A percentile compares a stretch with the other conserved stretches of the same genome.
These are phyloP conservation scores for Rhizopogon roseolus DNA, from an alignment of 768 basidiomycete genomes.

Conservation along the genomic window DNA sequence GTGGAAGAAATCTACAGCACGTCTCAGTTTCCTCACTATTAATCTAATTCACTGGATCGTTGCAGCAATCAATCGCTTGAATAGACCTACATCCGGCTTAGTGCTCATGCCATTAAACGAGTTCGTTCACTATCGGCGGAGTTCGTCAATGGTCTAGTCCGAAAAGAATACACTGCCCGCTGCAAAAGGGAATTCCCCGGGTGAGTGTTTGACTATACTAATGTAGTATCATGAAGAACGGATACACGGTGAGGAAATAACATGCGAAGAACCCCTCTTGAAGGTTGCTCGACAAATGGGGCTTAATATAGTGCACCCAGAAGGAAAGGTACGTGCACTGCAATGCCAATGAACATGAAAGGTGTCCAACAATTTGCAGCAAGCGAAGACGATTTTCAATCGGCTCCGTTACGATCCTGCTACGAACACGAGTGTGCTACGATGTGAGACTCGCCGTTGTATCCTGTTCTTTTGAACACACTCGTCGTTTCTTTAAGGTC, in stretches of 20 bases:
- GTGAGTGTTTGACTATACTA: constrained; percentile 40
- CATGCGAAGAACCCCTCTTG: constrained; percentile 81
- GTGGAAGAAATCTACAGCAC: constrained; percentile 83
- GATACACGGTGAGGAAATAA: constrained; percentile 60
- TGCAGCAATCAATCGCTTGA: constrained; percentile 88
- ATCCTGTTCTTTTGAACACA: constrained; percentile 1
- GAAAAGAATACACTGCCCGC: constrained; percentile 91
- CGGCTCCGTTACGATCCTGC: constrained; percentile 74
- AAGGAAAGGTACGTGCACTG: constrained; percentile 57
- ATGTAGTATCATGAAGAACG: neutral
- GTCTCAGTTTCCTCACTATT: constrained; percentile 25
- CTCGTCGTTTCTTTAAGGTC: constrained; percentile 42
- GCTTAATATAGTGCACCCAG: constrained; percentile 90
- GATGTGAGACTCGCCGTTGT: constrained; percentile 46
- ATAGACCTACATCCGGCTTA: constrained; percentile 89
- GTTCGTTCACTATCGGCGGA: constrained; percentile 73
- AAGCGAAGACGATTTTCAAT: constrained; percentile 85
- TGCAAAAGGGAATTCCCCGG: constrained; percentile 81
- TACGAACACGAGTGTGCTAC: constrained; percentile 82
- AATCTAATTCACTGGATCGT: neutral
- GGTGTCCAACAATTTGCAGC: constrained; percentile 35
- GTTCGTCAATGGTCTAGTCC: constrained; percentile 76
- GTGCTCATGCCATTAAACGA: constrained; percentile 87
- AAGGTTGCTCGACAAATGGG: constrained; percentile 97
- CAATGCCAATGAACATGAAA: too few species aligned